phyloP scores from a whole-genome alignment of 1,139 yeast species.

The Pichia sp. region DNA sequence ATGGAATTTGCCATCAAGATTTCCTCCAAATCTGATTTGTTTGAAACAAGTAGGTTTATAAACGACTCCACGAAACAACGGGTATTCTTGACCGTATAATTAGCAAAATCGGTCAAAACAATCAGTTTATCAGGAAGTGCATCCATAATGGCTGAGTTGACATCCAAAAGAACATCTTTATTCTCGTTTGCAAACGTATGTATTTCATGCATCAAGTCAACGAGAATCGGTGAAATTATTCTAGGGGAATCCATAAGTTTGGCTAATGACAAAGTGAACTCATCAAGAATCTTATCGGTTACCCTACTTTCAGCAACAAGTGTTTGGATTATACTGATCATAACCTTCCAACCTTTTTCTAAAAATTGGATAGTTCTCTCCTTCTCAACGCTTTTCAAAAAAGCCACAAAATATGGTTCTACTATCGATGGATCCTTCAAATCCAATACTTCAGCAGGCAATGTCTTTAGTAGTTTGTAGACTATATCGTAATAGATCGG shows the following conservation, averaged over 20 bases:
- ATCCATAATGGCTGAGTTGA: conserved; percentile 22
- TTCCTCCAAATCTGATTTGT: conserved; percentile 18
- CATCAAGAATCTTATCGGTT: conserved; percentile 11
- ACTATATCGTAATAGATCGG: conserved; percentile 43
- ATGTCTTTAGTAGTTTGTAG: conserved; percentile 19
- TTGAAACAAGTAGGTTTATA: conserved; percentile 16
- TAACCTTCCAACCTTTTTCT: conserved; percentile 27
- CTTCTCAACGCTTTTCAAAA: conserved; percentile 27
- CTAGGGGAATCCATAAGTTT: conserved; percentile 21
- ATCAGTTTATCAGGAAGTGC: conserved; percentile 24
- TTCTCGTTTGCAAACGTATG: conserved; percentile 17
- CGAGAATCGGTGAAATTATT: conserved; percentile 12
- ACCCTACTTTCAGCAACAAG: conserved; percentile 3
- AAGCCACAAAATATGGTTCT: conserved; percentile 26
- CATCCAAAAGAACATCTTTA: conserved; percentile 23
- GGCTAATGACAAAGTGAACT: conserved; percentile 14
- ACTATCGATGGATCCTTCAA: conserved; percentile 20
- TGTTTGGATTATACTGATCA: conserved; percentile 15
- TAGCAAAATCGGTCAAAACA: conserved; percentile 11
- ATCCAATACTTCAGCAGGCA: conserved; percentile 25
- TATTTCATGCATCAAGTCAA: conserved; percentile 12
- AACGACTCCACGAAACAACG: conserved; percentile 24
- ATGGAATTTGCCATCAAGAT: conserved; percentile 22
- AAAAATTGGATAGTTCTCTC: conserved; percentile 25
- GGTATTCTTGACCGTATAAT: conserved; percentile 13